phyloP scores from a whole-genome alignment of 441 rosid genomes.

The Brassica balearica region DNA sequence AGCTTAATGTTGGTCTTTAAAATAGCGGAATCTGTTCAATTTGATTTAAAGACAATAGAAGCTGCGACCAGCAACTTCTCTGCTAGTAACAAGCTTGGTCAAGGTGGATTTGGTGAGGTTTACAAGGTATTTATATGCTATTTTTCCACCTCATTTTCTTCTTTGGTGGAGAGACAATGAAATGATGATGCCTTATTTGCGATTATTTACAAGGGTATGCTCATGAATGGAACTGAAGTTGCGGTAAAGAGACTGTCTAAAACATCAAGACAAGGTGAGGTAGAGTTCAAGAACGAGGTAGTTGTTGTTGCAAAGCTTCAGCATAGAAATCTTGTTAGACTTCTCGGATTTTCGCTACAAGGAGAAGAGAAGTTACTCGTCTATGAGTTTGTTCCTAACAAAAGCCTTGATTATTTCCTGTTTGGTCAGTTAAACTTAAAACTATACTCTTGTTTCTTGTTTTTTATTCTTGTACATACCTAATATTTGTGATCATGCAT shows the following conservation, averaged over 20 bases:
- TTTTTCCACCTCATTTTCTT: background rate
- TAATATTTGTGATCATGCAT: background rate
- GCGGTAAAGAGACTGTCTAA: slow-evolving; percentile 50
- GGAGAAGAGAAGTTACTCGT: slow-evolving; percentile 53
- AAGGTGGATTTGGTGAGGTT: slow-evolving; percentile 67
- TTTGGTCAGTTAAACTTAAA: too few relatives aligned
- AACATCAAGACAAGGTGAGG: slow-evolving; percentile 50
- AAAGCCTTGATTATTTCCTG: slow-evolving; percentile 52
- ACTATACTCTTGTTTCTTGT: too few relatives aligned
- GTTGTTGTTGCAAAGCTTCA: slow-evolving; percentile 56
- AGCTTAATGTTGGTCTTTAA: slow-evolving; percentile 13
- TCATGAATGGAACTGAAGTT: slow-evolving; percentile 46
- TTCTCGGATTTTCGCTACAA: slow-evolving; percentile 51
- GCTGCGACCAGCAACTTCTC: slow-evolving; percentile 51
- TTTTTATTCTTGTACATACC: too few relatives aligned
- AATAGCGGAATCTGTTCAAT: slow-evolving; percentile 43
- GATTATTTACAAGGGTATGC: slow-evolving; percentile 40
- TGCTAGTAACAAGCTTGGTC: slow-evolving; percentile 52
- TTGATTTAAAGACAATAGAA: slow-evolving; percentile 49
- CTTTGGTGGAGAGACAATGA: background rate
- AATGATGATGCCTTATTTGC: background rate
- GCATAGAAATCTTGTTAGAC: slow-evolving; percentile 56
- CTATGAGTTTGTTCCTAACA: slow-evolving; percentile 54
- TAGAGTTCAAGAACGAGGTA: slow-evolving; percentile 61
- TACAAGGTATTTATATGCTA: slow-evolving; percentile 46